Percentiles rank a stretch among this genome's conserved stretches.
phyloP scores from a whole-genome alignment of 768 basidiomycete species.

The Scleroderma bovista region DNA sequence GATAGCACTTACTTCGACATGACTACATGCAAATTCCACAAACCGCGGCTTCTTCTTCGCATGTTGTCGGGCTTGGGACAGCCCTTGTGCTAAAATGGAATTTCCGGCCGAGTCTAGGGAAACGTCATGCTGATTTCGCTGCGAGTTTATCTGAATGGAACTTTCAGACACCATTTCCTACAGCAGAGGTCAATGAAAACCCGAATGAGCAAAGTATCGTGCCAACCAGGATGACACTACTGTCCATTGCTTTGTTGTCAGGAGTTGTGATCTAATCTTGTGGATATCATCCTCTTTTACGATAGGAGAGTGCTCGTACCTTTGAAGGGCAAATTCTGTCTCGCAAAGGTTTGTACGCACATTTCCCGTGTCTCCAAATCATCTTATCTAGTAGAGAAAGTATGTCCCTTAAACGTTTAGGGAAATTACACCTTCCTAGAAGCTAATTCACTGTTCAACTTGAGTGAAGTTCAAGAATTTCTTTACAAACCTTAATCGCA shows the following conservation, averaged over 20 bases:
- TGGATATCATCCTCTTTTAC: not conserved
- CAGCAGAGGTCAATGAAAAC: constrained; percentile 3
- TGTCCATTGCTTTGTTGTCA: constrained; percentile 45
- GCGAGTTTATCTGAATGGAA: constrained; percentile 50
- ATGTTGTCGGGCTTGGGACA: constrained; percentile 43
- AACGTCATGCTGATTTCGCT: constrained; percentile 35
- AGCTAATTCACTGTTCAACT: constrained; percentile 13
- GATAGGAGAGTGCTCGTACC: constrained; percentile 30
- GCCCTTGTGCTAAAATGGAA: constrained; percentile 38
- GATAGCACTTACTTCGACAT: constrained; percentile 47
- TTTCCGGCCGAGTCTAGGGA: constrained; percentile 53
- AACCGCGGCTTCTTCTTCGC: constrained; percentile 66
- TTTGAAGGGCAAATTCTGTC: constrained; percentile 74
- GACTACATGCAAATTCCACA: constrained; percentile 64
- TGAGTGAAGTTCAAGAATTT: not conserved
- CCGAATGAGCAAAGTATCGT: not conserved
- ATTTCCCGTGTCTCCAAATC: constrained; percentile 62
- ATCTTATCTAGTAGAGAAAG: constrained; percentile 54
- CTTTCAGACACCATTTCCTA: constrained; percentile 77
- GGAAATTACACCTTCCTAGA: constrained; percentile 58
- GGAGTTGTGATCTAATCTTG: constrained; percentile 33
- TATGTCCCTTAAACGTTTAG: constrained; percentile 57
- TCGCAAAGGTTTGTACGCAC: constrained; percentile 61
- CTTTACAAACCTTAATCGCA: constrained; percentile 56
- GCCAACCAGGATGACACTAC: constrained; percentile 57